phyloP scores from a whole-genome alignment of 2,329 filamentous ascomycete species.

The Blumeriella jaapii region DNA sequence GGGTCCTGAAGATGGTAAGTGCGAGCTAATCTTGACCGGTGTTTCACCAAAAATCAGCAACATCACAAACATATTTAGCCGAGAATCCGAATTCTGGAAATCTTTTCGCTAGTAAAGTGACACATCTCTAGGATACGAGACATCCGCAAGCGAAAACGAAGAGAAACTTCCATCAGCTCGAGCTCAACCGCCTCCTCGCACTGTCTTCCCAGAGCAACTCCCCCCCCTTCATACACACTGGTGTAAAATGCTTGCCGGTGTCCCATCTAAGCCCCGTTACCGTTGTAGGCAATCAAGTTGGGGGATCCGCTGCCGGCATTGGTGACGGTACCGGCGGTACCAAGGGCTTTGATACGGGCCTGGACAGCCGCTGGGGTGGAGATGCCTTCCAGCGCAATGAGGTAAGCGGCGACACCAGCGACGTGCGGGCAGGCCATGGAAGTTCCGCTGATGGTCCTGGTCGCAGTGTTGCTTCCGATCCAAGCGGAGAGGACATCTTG shows the following conservation, averaged over 20 bases:
- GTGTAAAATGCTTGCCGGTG: not conserved
- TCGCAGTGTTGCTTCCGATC: slow-evolving; percentile 32
- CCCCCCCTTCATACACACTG: not conserved
- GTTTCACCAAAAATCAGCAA: too few species aligned
- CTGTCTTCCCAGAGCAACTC: not conserved
- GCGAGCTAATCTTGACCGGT: too few species aligned
- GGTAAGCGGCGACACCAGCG: slow-evolving; percentile 48
- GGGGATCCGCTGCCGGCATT: slow-evolving; percentile 31
- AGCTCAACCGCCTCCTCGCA: not conserved
- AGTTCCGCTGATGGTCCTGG: slow-evolving; percentile 45
- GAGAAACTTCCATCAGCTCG: too few species aligned
- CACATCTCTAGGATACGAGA: too few species aligned
- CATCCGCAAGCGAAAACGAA: too few species aligned
- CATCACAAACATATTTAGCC: too few species aligned
- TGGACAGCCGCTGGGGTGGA: slow-evolving; percentile 35
- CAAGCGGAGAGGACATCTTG: slow-evolving; percentile 36
- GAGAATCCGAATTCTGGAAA: too few species aligned
- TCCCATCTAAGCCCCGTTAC: slow-evolving; percentile 27
- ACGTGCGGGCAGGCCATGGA: slow-evolving; percentile 49
- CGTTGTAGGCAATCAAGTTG: slow-evolving; percentile 47
- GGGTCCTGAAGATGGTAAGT: too few species aligned
- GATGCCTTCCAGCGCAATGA: slow-evolving; percentile 36
- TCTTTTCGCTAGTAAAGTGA: too few species aligned
- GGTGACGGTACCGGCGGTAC: slow-evolving; percentile 32
- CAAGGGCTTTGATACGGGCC: slow-evolving; percentile 33